Base-by-base conservation (phyloP, 2,329 filamentous ascomycete genomes). In the Raffaelea ambrosiae region DNA sequence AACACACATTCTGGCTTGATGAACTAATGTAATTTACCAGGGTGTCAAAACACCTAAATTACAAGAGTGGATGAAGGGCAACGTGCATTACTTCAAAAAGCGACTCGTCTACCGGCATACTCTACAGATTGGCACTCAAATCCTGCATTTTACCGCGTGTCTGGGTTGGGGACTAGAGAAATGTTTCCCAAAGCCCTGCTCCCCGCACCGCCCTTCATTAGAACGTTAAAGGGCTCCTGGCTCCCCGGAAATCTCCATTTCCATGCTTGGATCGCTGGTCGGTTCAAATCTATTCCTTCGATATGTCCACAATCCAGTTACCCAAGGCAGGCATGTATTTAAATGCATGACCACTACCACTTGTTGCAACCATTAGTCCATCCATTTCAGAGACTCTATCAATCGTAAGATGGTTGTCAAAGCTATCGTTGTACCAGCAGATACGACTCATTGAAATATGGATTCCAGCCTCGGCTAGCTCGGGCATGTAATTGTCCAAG, bases 241-340 rank as follows among this genome's bases (percentile, higher is more conserved):
- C 20, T 23, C 5, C 23, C 36, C 19, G 40, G 18, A 14, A 35
- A 19, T 22, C 58, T 44, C 55, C 55, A 58, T 13, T 22, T n/a
- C 56, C 56, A 57, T 1, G 40, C 44, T 20, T 45, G 26, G 21
- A 53, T 20, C 5, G 56, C 46, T 13, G 60, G 55, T 44, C 55
- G 58, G 40, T 66, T 58, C 8, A 62, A 48, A 3, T 58, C 55
- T 16, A 49, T 49, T 2, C 69, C 65, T 51, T 71, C 63, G 14
- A 79, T 58, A 52, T 44, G 35, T 77, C 68, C 7, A 73, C 65
- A 14, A 79, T 69, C 48, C 64, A 66, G 31, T 52, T 54, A 11
- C 59, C 59, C 4, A 63, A 52, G 18, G 56, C 51, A 3, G 59
- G 60, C 14, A 63, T 55, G 43, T 60, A 63, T 44, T 63, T 63